These are phyloP conservation scores for Jaltomata sinuosa DNA, from an alignment of 257 asterid species.

Conservation along the genomic window DNA sequence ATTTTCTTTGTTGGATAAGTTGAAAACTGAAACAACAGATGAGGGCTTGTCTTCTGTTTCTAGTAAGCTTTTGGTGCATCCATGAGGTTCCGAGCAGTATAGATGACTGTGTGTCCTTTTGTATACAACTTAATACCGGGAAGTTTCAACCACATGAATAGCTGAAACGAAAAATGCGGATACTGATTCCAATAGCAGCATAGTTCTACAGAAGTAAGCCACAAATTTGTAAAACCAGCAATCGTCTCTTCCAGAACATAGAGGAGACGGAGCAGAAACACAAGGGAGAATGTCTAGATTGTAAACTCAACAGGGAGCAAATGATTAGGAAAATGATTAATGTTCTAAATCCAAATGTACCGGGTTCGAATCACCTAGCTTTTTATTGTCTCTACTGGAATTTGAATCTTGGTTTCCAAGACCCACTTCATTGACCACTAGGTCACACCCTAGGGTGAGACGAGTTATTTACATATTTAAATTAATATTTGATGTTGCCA, in stretches of 20 bases:
- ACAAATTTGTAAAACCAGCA: background rate
- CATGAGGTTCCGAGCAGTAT: background rate
- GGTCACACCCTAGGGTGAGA: background rate
- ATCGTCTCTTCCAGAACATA: background rate
- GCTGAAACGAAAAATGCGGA: background rate
- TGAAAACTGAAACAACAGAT: background rate
- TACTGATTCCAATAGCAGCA: background rate
- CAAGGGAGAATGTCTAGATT: background rate
- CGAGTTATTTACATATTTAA: background rate
- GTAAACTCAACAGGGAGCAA: background rate
- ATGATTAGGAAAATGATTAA: background rate
- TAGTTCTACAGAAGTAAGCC: background rate
- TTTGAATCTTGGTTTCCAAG: background rate
- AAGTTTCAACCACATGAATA: background rate
- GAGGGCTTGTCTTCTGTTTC: background rate
- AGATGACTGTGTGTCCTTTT: background rate
- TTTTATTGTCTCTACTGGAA: background rate
- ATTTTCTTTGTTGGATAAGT: background rate
- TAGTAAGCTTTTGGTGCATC: background rate
- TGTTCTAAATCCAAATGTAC: background rate
- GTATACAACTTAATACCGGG: background rate
- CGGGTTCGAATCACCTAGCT: background rate
- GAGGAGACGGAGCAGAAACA: background rate
- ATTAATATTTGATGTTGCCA: background rate
- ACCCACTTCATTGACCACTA: background rate